Evolutionary conservation across 2,329 filamentous ascomycete genomes (phyloP).

Genomic region (Pseudogymnoascus sp.): DNA sequence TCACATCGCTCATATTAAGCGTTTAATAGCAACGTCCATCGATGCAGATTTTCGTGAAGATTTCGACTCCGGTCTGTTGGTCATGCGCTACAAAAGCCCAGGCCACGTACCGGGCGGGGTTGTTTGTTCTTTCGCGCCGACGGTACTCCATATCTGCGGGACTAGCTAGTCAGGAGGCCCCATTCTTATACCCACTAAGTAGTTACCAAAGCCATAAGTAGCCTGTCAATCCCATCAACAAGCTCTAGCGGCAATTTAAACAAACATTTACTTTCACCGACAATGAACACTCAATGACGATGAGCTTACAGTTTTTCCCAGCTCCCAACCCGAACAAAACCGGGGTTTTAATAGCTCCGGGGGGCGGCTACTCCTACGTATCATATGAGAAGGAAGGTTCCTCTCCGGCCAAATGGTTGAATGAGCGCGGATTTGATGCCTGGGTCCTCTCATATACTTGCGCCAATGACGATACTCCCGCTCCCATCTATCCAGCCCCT

Average conservation of each 20-base stretch:
- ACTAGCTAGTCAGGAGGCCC: constrained; percentile 2
- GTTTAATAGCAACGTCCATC: no score
- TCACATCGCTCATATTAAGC: no score
- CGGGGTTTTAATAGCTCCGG: constrained; percentile 22
- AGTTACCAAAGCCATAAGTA: background rate
- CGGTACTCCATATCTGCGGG: background rate
- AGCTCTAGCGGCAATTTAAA: background rate
- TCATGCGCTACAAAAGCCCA: background rate
- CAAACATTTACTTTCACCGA: background rate
- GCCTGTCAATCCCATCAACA: constrained; percentile 2
- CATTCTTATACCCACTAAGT: background rate
- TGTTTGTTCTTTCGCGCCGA: background rate
- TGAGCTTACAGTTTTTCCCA: background rate
- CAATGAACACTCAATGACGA: background rate
- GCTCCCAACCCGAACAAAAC: constrained; percentile 4
- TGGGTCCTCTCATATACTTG: constrained; percentile 23
- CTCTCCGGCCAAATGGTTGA: constrained; percentile 20
- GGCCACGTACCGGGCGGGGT: background rate
- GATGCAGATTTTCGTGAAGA: no score
- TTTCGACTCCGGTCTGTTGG: no score
- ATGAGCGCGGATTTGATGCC: constrained; percentile 19
- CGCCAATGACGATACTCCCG: background rate
- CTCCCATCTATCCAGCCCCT: constrained; percentile 19
- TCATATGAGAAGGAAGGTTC: constrained; percentile 19
- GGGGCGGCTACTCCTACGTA: constrained; percentile 21